Base-by-base conservation (phyloP, 2,329 filamentous ascomycete species). In the Fusarium austroafricanum region DNA sequence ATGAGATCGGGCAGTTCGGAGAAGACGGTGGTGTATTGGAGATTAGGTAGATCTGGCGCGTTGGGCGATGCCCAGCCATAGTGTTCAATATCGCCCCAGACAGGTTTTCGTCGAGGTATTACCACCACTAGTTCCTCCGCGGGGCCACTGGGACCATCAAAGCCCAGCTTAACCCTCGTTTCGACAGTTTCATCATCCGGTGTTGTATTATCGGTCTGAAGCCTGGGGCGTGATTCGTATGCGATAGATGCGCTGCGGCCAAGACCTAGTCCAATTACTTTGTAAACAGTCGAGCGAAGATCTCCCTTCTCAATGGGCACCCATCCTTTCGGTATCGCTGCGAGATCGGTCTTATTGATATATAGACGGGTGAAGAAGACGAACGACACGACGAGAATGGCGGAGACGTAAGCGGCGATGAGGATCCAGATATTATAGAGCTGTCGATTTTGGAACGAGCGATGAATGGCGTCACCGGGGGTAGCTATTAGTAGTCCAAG, bases 291-390 rank as follows among this genome's bases (percentile, higher is more conserved):
- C 69, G 89, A 90, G 43, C 87, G 87, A 43, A 97, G 87, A 76
- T 97, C 94, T 68, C 91, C 92, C 76, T 93, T 92, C 71, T 96
- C 93, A 66, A 97, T 85, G 1, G 94, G 94, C 17, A 97, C 87
- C 86, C 92, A 96, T 54, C 88, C 83, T 78, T 95, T 96, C 2
- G 96, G 96, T 61, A 99, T 97, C 6, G 88, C 90, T 18, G 90
- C 87, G 10, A 98, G 85, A 10, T 92, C 89, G 44, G 86, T 91
- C 65, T 92, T 89, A 74, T 93, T 96, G 53, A 95, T 92, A 79
- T 95, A 97, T 20, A 97, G 86, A n/a, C 96, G 86, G 53, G 89
- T 88, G 55, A 90, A 86, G 78, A 97, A 97, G 73, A 97, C 87
- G 72, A 97, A 88, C 43, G 88, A 79, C 42, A 93, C 87, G 53